Percentiles rank a stretch among this genome's conserved stretches.
These are phyloP conservation scores for Diplosphaera chodatii DNA, from an alignment of 139 green algal species.

Conservation along the genomic window DNA sequence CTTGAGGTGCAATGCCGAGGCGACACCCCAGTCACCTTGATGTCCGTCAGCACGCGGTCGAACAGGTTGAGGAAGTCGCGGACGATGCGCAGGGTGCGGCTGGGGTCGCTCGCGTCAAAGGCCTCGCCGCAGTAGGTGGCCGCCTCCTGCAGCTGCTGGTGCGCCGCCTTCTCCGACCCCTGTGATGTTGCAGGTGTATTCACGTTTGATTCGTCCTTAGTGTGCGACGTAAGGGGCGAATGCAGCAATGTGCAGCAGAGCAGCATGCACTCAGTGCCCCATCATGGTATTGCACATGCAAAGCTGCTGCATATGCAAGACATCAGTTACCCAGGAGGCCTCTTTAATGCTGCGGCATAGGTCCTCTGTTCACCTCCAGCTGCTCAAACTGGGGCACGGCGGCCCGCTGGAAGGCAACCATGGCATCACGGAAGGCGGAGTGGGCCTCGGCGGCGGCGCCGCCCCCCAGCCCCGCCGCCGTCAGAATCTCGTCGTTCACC, in stretches of 20 bases:
- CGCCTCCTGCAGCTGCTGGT: conserved; percentile 21
- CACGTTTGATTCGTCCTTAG: no score
- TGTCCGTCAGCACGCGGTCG: conserved; percentile 37
- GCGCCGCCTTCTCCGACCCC: conserved; percentile 15
- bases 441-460: conserved; percentile 1
- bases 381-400: conserved; percentile 17
- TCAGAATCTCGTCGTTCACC: conserved; percentile 30
- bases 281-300: no score
- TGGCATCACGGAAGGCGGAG: conserved; percentile 26
- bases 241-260: no score
- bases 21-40: conserved; percentile 28
- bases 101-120: conserved; percentile 33
- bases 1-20: neutral
- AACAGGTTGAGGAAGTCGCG: conserved; percentile 54
- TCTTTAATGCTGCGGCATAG: no score
- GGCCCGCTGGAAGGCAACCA: conserved; percentile 35
- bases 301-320: no score
- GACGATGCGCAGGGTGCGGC: conserved; percentile 35
- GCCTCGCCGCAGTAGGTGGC: conserved; percentile 57
- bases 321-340: no score
- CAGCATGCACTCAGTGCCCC: no score
- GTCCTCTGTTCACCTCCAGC: conserved; percentile 31
- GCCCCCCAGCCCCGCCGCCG: conserved; percentile 11
- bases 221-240: no score
- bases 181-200: conserved; percentile 2